Base-by-base conservation (phyloP, 257 asterid species). In the Marsdenia floribunda region DNA sequence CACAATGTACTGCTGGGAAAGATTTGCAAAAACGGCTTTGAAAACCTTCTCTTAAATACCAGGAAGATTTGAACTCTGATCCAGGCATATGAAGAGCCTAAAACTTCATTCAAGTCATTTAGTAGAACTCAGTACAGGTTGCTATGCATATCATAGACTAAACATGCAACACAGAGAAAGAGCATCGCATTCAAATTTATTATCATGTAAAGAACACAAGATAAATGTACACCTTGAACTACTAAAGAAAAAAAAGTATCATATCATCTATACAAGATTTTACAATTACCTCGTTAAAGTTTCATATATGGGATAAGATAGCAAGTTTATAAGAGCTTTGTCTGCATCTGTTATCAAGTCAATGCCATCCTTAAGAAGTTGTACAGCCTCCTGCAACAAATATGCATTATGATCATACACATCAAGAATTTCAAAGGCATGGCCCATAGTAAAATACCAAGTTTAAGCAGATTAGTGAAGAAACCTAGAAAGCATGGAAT, bases 351-450 rank as follows among this genome's bases (percentile, higher is more conserved):
- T 80, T 78, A 87, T 75, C 90, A 93, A 79, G 77, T 91, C 97
- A n/a, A 91, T 86, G 75, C 93, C 93, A 75, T 93, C 97, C 85
- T 91, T 93, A n/a, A 93, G 88, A 83, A 93, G 88, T 78, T 81
- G 81, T 24, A 87, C 89, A 77, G 98, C 90, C 75, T 93, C 98
- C 98, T 93, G 86, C 50, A 55, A 82, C 67, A 71, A 73, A 78
- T 77, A 78, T 63, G 68, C 22, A 29, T 68, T n/a, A 52, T 13
- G 22, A 80, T 29, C 52, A 14, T 67, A 44, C 60, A 57, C n/a
- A 71, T 26, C 38, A 21, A 21, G 12, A 16, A 59, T 12, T 59
- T 26, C 38, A 12, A 10, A 59, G 66, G 37, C 66, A 24, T 24
- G 14, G 6, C 40, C n/a, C n/a, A 15, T n/a, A 61, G 35, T 61